phyloP scores from a whole-genome alignment of 164 flowering plant genomes.

The Akebia trifoliata region DNA sequence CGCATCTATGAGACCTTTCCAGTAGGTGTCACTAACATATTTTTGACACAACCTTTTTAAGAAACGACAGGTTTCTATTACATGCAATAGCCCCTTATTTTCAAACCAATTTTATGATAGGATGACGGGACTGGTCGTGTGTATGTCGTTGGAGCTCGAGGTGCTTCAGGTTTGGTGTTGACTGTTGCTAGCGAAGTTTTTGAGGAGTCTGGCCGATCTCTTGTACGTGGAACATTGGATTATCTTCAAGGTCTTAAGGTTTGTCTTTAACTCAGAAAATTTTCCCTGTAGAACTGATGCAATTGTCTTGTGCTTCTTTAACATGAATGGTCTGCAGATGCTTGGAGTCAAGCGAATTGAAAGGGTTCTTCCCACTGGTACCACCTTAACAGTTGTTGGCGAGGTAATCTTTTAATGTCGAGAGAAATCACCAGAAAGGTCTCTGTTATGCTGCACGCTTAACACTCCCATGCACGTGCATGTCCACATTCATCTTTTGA shows the following conservation, averaged over 20 bases:
- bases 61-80: neutral
- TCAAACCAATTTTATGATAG: constrained; percentile 26
- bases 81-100: neutral
- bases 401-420: constrained; percentile 51
- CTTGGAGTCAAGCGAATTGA: constrained; percentile 96
- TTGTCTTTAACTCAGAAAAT: constrained; percentile 14
- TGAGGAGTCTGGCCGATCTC: constrained; percentile 92
- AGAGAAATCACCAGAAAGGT: neutral
- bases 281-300: neutral
- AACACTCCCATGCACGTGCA: no score
- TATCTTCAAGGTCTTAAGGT: constrained; percentile 99
- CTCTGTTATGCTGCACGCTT: no score
- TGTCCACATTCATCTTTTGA: no score
- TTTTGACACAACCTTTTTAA: neutral
- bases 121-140: constrained; percentile 95
- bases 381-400: constrained; percentile 91
- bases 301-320: constrained; percentile 6
- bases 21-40: no score
- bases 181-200: constrained; percentile 90
- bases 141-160: constrained; percentile 84
- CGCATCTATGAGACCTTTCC: no score
- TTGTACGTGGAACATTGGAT: constrained; percentile 89
- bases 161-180: constrained; percentile 74
- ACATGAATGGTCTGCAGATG: constrained; percentile 52
- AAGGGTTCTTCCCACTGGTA: constrained; percentile 89